Evolutionary conservation across 495 filamentous ascomycete species (phyloP).

Genomic region (Penicillium canariense): DNA sequence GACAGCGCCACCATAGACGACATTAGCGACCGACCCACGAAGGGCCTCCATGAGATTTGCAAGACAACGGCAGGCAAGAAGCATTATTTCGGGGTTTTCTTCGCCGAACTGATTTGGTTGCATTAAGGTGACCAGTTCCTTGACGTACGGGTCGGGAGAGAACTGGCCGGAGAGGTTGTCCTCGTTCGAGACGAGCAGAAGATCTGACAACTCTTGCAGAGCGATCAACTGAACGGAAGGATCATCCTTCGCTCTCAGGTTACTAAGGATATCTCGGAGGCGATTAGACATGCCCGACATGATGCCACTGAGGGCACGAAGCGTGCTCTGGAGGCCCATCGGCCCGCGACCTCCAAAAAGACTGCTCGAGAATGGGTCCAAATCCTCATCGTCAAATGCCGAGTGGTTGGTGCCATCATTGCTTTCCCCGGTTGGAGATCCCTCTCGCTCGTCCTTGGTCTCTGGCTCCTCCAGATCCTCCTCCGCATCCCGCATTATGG

Average conservation of each 20-base stretch:
- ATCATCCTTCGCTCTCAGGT: constrained; percentile 84
- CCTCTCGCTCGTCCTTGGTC: constrained; percentile 35
- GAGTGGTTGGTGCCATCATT: constrained; percentile 53
- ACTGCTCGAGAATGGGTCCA: constrained; percentile 74
- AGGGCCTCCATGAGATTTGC: constrained; percentile 98
- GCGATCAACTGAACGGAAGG: constrained; percentile 87
- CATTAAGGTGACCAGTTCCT: constrained; percentile 92
- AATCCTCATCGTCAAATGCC: constrained; percentile 63
- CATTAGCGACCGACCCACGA: constrained; percentile 86
- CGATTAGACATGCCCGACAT: constrained; percentile 78
- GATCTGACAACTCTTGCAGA: constrained; percentile 88
- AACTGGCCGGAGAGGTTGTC: constrained; percentile 97
- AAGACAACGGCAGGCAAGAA: constrained; percentile 91
- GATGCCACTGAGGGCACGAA: constrained; percentile 86
- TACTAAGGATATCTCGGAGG: constrained; percentile 78
- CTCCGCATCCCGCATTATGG: constrained; percentile 49
- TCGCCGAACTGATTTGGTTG: constrained; percentile 82
- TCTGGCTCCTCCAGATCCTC: constrained; percentile 42
- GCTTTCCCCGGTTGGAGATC: constrained; percentile 56
- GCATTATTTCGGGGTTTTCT: constrained; percentile 96
- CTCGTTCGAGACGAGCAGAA: constrained; percentile 90
- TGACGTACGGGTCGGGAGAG: constrained; percentile 89
- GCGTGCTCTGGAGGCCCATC: constrained; percentile 70
- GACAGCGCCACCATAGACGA: constrained; percentile 94
- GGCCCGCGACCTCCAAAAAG: constrained; percentile 68